Evolutionary conservation across 352 stramenopile species (phyloP), one percentile per base, ranked within the genome.

Genomic region (Phytophthora boehmeriae): DNA sequence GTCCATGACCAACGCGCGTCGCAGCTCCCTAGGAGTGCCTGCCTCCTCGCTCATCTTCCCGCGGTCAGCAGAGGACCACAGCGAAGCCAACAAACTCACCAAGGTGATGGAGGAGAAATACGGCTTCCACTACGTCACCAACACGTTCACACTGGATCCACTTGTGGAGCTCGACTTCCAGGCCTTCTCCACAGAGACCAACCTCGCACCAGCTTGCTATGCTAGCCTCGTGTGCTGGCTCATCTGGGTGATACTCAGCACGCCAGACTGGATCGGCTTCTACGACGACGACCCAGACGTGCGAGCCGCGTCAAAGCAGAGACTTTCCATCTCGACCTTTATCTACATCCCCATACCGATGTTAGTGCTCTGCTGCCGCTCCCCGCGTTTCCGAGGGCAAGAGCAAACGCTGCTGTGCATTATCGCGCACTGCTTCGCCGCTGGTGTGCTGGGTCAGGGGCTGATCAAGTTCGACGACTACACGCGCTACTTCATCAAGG

Each of bases 51-150:
- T 92, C 30, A 90, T 93, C 60, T 91, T 92, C 59, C 82, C 83
- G 5, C 60, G 77, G 3, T 92, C 82, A n/a, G 79, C 80, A 1
- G 70, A 74, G 8, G 82, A 90, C 34, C 78, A 76, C 10, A 81
- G 83, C 62, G 85, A 91, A 43, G 90, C 79, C 23, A 74, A 75
- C 63, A 89, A 89, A 46, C 63, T 89, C 22, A 83, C 81, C 34
- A 66, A 66, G 22, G 61, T 71, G 10, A 86, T 91, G 77, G 83
- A 92, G 63, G 85, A 93, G 55, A 86, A 83, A 61, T 92, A 88
- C 56, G 85, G 82, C 50, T 93, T 93, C 68, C 80, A 93, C 72
- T 93, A 82, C 54, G 71, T 93, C 50, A 91, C 83, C 35, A 92
- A 91, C 66, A 66, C 73, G 6, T 92, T 93, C 59, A 88, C 75